Conservation (phyloP, 2,329 filamentous ascomycete species). For the Monosporascus sp. region DNA sequence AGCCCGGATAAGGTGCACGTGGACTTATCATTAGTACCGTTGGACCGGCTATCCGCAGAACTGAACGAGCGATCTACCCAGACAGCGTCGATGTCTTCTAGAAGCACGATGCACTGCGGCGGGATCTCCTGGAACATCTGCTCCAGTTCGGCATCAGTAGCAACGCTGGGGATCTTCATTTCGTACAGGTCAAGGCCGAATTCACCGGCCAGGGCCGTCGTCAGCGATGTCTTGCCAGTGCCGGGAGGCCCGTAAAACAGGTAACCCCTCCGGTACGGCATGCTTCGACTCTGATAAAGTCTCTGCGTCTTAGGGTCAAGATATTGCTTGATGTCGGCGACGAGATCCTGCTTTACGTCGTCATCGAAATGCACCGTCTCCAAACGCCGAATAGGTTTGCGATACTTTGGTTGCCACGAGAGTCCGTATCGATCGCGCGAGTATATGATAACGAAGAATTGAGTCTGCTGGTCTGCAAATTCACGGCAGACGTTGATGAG, state of each 20-base stretch:
- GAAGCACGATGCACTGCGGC: constrained; percentile 46
- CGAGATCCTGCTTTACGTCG: constrained; percentile 38
- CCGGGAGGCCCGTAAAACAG: constrained; percentile 27
- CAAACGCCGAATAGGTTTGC: constrained; percentile 42
- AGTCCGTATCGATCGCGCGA: constrained; percentile 39
- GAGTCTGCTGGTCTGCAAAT: constrained; percentile 40
- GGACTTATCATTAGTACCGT: constrained; percentile 15
- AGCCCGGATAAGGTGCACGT: constrained; percentile 54
- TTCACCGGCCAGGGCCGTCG: constrained; percentile 45
- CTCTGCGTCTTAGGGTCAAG: constrained; percentile 38
- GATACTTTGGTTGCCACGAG: constrained; percentile 43
- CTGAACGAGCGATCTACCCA: constrained; percentile 34
- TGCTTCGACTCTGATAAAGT: constrained; percentile 61
- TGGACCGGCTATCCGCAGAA: constrained; percentile 17
- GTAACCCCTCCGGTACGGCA: constrained; percentile 53
- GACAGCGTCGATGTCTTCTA: constrained; percentile 51
- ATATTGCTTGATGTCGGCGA: constrained; percentile 47
- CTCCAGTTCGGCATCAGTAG: constrained; percentile 43
- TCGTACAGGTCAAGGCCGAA: constrained; percentile 49
- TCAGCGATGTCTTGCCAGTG: constrained; percentile 37
- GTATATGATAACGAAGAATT: constrained; percentile 47
- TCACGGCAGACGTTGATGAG: constrained; percentile 43
- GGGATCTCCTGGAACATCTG: constrained; percentile 47
- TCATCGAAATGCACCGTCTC: constrained; percentile 48
- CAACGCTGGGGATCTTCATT: constrained; percentile 37